A percentile compares a stretch with the other conserved stretches of the same genome.
phyloP scores from a whole-genome alignment of 805 yeast genomes.

The Isabelozyma rhagii region DNA sequence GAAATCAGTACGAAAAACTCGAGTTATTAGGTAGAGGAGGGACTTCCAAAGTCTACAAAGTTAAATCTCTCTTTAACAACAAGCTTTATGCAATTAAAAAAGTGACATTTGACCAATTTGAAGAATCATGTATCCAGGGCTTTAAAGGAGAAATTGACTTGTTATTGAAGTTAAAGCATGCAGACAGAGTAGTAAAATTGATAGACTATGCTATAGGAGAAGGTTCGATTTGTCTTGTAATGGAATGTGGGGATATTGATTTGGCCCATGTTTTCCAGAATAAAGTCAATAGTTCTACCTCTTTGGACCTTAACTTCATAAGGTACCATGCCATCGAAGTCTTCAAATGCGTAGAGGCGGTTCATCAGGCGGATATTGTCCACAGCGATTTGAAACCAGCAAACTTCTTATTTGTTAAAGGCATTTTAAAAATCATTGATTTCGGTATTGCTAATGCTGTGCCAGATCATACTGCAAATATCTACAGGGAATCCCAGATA shows the following conservation, averaged over 20 bases:
- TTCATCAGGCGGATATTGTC: constrained; percentile 83
- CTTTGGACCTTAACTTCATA: constrained; percentile 69
- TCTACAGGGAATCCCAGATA: constrained; percentile 84
- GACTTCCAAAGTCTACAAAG: constrained; percentile 85
- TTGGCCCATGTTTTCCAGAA: constrained; percentile 73
- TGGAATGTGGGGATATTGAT: constrained; percentile 96
- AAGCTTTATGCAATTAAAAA: constrained; percentile 75
- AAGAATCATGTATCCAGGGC: constrained; percentile 66
- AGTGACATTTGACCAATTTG: constrained; percentile 79
- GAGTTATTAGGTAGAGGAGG: constrained; percentile 91
- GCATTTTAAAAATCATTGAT: constrained; percentile 83
- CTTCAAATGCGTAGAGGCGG: constrained; percentile 78
- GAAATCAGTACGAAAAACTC: constrained; percentile 62
- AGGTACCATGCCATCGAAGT: constrained; percentile 76
- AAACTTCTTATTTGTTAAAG: constrained; percentile 76
- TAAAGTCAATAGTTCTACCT: constrained; percentile 40
- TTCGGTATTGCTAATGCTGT: constrained; percentile 96
- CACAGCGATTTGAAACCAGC: constrained; percentile 76
- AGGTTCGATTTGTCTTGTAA: constrained; percentile 65
- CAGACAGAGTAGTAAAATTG: constrained; percentile 71
- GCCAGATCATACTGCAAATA: constrained; percentile 86
- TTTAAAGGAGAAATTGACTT: constrained; percentile 90
- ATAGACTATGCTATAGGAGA: constrained; percentile 69
- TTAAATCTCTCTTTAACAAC: constrained; percentile 49
- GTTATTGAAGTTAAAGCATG: constrained; percentile 54